Evolutionary conservation across 129 eudicot genomes (phyloP).

Genomic region (Flaveria robusta): DNA sequence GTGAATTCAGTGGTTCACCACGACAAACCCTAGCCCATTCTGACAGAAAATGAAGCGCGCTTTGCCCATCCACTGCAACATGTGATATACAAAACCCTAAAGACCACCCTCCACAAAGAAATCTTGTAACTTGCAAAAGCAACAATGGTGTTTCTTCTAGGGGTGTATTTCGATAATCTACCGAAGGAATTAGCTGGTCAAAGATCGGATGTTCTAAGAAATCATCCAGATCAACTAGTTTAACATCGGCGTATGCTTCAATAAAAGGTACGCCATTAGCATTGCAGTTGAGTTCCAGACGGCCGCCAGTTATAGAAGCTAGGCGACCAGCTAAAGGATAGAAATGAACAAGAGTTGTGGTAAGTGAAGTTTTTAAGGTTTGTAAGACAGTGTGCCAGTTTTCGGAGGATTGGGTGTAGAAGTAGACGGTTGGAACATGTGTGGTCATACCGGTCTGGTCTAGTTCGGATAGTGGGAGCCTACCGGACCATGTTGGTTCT

Average conservation of each 20-base stretch:
- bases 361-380: slow-evolving; percentile 48
- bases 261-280: slow-evolving; percentile 45
- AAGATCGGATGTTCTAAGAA: slow-evolving; percentile 36
- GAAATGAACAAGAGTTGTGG: slow-evolving; percentile 51
- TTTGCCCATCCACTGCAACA: slow-evolving; percentile 63
- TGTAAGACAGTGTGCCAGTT: slow-evolving; percentile 30
- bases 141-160: slow-evolving; percentile 50
- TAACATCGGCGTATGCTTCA: slow-evolving; percentile 44
- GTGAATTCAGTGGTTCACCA: slow-evolving; percentile 31
- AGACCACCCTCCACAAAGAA: slow-evolving; percentile 60
- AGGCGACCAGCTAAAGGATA: slow-evolving; percentile 72
- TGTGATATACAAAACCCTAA: slow-evolving; percentile 54
- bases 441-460: slow-evolving; percentile 52
- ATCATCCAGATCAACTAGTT: slow-evolving; percentile 49
- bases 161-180: slow-evolving; percentile 48
- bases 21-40: slow-evolving; percentile 73
- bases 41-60: slow-evolving; percentile 61
- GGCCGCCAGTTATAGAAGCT: slow-evolving; percentile 36
- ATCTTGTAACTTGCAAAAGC: slow-evolving; percentile 57
- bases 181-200: slow-evolving; percentile 43
- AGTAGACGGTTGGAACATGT: slow-evolving; percentile 52
- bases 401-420: slow-evolving; percentile 34
- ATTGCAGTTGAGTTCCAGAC: slow-evolving; percentile 63
- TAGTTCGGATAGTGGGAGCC: slow-evolving; percentile 47
- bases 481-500: slow-evolving; percentile 51